A percentile compares a stretch with the other conserved stretches of the same genome.
These are phyloP conservation scores for Candida boidinii DNA, from an alignment of 805 yeast genomes.

Conservation along the genomic window DNA sequence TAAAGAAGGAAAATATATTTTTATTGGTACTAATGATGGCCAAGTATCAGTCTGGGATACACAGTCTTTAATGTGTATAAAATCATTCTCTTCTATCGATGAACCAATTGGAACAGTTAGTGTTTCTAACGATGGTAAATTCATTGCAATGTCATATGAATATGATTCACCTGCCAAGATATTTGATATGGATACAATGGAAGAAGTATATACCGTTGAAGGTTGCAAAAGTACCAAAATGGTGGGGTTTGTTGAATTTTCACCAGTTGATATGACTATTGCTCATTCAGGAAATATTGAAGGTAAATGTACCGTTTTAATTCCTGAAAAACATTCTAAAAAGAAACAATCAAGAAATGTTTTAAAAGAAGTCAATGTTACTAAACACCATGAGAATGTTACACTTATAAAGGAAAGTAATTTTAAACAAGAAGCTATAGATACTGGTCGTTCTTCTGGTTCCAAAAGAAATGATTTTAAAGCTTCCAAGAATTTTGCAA, in stretches of 20 bases:
- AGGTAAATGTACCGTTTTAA: conserved; percentile 10
- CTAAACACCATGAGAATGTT: too few species aligned
- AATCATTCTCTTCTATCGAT: conserved; percentile 28
- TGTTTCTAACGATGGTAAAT: conserved; percentile 27
- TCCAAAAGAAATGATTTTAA: not conserved
- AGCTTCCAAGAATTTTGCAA: not conserved
- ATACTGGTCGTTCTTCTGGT: too few species aligned
- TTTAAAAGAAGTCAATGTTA: too few species aligned
- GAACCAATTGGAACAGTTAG: conserved; percentile 32
- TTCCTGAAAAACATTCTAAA: conserved; percentile 4
- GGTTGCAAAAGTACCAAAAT: conserved; percentile 11
- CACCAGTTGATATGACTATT: conserved; percentile 9
- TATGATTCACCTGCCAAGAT: conserved; percentile 27
- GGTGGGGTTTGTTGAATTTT: conserved; percentile 11
- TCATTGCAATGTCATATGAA: conserved; percentile 32
- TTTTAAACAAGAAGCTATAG: not conserved
- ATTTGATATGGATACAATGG: conserved; percentile 20
- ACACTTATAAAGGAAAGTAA: too few species aligned
- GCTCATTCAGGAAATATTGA: conserved; percentile 9
- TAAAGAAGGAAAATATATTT: conserved; percentile 30
- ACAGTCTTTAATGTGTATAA: conserved; percentile 22
- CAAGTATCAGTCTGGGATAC: conserved; percentile 34
- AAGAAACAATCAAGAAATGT: not conserved
- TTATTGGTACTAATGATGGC: conserved; percentile 39
- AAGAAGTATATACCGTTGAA: conserved; percentile 20